Evolutionary conservation across 352 stramenopile species (phyloP).

Genomic region (Phytophthora ohioensis): DNA sequence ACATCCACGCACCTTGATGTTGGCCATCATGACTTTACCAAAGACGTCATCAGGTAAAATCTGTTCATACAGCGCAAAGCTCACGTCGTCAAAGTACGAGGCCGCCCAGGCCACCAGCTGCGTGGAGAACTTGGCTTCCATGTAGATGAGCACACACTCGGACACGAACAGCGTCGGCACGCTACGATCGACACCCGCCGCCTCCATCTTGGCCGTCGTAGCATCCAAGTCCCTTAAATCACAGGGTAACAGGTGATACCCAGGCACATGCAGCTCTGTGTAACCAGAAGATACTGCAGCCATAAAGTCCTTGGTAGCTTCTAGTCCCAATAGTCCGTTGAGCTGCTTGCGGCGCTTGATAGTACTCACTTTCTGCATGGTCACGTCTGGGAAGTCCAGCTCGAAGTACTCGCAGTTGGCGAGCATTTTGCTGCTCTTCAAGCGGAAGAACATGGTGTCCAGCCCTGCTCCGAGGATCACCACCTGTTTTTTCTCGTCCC

Average conservation of each 20-base stretch:
- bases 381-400: conserved; percentile 85
- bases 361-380: conserved; percentile 81
- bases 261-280: conserved; percentile 70
- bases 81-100: conserved; percentile 75
- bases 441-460: conserved; percentile 88
- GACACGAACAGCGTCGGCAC: conserved; percentile 87
- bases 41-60: conserved; percentile 92
- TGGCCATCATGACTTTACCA: conserved; percentile 90
- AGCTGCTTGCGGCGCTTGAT: conserved; percentile 77
- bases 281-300: conserved; percentile 60
- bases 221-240: conserved; percentile 74
- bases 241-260: conserved; percentile 83
- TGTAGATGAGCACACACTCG: conserved; percentile 94
- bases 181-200: conserved; percentile 56
- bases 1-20: conserved; percentile 92
- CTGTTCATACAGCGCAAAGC: conserved; percentile 92
- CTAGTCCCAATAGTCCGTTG: conserved; percentile 51
- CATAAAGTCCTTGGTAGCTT: conserved; percentile 52
- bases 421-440: conserved; percentile 53
- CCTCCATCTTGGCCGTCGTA: conserved; percentile 66
- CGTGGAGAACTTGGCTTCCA: conserved; percentile 84
- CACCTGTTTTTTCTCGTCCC: conserved; percentile 64
- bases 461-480: conserved; percentile 84
- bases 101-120: conserved; percentile 77
- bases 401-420: conserved; percentile 82